Percentiles rank a stretch among this genome's conserved stretches.
These are phyloP conservation scores for Solanum aculeatissimum DNA, from an alignment of 305 asterid genomes.

Conservation along the genomic window DNA sequence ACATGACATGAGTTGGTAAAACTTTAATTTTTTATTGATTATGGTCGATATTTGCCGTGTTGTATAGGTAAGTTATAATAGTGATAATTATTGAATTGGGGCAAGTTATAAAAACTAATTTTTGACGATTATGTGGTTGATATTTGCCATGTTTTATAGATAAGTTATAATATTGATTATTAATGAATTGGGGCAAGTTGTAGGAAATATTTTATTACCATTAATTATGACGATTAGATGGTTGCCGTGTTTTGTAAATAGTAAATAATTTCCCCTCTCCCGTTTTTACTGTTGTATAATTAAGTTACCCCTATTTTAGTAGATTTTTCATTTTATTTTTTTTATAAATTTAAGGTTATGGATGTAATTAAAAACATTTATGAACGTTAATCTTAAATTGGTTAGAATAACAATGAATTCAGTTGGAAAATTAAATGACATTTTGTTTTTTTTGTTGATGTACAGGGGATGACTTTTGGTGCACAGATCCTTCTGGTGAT, in stretches of 20 bases:
- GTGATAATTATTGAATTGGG: neutral
- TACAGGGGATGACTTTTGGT: constrained; percentile 93
- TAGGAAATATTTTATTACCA: neutral
- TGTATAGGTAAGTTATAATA: neutral
- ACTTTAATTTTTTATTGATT: neutral
- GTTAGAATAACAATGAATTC: too few species aligned
- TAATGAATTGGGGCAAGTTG: neutral
- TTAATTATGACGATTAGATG: neutral
- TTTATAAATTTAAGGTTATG: too few species aligned
- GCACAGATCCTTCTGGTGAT: constrained; percentile 88
- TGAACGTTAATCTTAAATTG: too few species aligned
- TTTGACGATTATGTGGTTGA: neutral
- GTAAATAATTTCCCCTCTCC: too few species aligned
- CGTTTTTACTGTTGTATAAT: too few species aligned
- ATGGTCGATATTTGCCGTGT: neutral
- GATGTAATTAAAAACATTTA: too few species aligned
- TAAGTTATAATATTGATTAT: neutral
- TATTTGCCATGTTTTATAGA: neutral
- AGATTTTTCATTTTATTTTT: too few species aligned
- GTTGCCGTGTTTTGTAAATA: too few species aligned
- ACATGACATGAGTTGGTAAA: neutral
- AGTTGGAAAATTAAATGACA: neutral
- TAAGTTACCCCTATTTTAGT: too few species aligned
- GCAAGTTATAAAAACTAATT: neutral
- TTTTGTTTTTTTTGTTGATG: neutral